Base-by-base conservation (phyloP, 2,329 filamentous ascomycete species). In the Ceratocystis destructans region DNA sequence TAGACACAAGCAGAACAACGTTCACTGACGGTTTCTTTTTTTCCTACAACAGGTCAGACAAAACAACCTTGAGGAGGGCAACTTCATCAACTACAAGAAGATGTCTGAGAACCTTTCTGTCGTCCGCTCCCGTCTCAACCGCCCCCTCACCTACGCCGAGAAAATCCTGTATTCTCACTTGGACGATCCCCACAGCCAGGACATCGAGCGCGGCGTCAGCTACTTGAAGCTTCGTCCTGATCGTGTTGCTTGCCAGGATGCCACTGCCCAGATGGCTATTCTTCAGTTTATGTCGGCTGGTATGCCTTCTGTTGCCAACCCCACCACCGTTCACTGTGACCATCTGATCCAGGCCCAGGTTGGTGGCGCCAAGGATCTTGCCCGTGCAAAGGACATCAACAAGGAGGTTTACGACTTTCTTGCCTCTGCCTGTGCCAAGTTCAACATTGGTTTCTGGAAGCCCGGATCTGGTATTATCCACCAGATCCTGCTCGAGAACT, bases 21-120 rank as follows among this genome's bases (percentile, higher is more conserved):
- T 41, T 41, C 12, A 15, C 37, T 41, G 12, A 41, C 12, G 37
- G 10, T 41, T 41, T 28, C 28, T 37, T 48, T 64, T 41, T 25
- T 59, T 41, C 8, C 31, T 15, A 33, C 15, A 45, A 68, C 68
- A 85, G 82, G 82, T 99, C 77, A 88, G 88, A 78, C 96, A 97
- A 84, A 96, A 93, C 83, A 96, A 90, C 80, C 90, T 87, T 83
- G 94, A 99, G 80, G 88, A 91, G 78, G 85, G 84, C 78, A 94
- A 95, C 84, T 96, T 90, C 83, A 96, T 97, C 83, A 96, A 96
- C 84, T 99, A 99, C 78, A 91, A 90, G 85, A 96, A 96, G 85
- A 96, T 97, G 91, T 91, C 89, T 73, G 92, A 97, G 82, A 97
- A 96, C 84, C 85, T 99, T 69, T 82, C 86, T 73, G 86, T 99